Evolutionary conservation across 2,329 filamentous ascomycete genomes (phyloP), one percentile per base, ranked within the genome.

Genomic region (Botrytis byssoidea): DNA sequence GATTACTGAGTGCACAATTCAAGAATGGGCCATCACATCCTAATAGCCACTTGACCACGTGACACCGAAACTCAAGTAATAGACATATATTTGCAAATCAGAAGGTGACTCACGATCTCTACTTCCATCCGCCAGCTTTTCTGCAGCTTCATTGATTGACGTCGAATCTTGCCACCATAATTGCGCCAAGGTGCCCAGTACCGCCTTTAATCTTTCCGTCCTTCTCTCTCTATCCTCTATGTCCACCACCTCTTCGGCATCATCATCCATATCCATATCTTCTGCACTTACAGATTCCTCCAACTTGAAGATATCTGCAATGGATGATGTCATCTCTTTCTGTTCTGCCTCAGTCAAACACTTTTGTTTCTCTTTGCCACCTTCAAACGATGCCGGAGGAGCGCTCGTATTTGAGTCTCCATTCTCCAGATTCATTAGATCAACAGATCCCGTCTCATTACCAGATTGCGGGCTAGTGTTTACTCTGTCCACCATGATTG

Each of bases 51-150:
- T 71, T 44, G 60, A 18, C 70, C 70, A 72, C n/a, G 46, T 72
- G 70, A 72, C n/a, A 42, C 12, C 18, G 9, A 51, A n/a, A 35
- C 37, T 7, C 48, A 65, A 29, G 22, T 67, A 61, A 44, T 51
- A 16, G 9, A 69, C 3, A 42, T 46, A 18, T 60, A 29, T 59
- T 14, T 44, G 29, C 29, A 51, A 44, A 16, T 37, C n/a, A 65
- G 40, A 75, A 70, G 70, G n/a, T 5, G 67, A 80, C 86, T 83
- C 77, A 89, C 88, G 84, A 78, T 88, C 85, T 78, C 88, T 84
- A 76, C 88, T 88, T 8, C 84, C 86, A 76, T 90, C 85, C 1
- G 85, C 88, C 0, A 90, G 79, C 73, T 85, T 86, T 78, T 89
- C 85, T 2, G 86, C 85, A 57, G 87, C 81, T 2, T 78, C 72